Conservation (phyloP, 176 grass and related monocot species). For the Rhynchospora breviuscula region DNA sequence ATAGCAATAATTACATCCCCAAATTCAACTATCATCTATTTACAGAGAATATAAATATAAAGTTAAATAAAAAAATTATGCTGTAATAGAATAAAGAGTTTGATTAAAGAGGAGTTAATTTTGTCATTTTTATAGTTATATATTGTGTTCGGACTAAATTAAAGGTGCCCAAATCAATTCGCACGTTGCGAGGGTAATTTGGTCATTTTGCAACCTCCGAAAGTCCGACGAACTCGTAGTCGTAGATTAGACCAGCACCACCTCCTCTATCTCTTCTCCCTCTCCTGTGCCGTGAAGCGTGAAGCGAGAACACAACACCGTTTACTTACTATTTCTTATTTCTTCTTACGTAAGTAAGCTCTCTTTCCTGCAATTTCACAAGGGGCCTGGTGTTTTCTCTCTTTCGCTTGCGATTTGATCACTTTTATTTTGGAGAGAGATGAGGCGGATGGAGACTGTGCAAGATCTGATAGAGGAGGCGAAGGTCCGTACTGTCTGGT, state of each 20-base stretch:
- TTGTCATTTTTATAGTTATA: no score
- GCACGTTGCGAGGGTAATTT: neutral
- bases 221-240: slow-evolving; percentile 6
- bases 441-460: slow-evolving; percentile 67
- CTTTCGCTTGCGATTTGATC: neutral
- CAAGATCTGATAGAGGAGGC: slow-evolving; percentile 97
- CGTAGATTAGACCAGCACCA: neutral
- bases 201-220: neutral
- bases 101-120: no score
- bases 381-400: neutral
- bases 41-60: no score
- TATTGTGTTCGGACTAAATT: no score
- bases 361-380: neutral
- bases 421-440: no score
- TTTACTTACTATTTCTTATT: neutral
- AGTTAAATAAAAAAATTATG: no score
- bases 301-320: neutral
- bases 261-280: neutral
- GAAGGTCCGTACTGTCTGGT: slow-evolving; percentile 73
- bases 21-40: no score
- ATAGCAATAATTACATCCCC: no score
- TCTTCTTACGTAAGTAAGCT: neutral
- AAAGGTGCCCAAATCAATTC: neutral
- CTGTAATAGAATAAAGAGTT: no score
- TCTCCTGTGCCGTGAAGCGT: neutral